Base-by-base conservation (phyloP, 2,329 filamentous ascomycete genomes). In the Xylariaceae sp. region DNA sequence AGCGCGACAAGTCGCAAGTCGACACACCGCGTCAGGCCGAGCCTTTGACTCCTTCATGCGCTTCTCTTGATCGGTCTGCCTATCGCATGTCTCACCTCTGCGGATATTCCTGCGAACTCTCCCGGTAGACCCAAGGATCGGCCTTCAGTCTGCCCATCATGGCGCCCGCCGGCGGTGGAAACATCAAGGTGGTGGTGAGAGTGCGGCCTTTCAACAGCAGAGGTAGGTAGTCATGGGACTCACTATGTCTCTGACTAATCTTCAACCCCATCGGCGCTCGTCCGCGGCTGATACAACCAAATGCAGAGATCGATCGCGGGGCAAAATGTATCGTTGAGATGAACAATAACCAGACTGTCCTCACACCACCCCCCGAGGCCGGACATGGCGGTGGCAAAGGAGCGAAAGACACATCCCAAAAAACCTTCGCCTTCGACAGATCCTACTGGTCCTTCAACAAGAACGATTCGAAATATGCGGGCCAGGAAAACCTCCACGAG, bases 161-260 rank as follows among this genome's bases (percentile, higher is more conserved):
- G 80, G 72, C 76, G 44, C 45, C 68, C 41, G 67, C 75, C 50
- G 85, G 85, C 55, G 88, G 84, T 65, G 89, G 92, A 58, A 98
- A 98, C 59, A 98, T 98, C 63, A 98, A 98, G 80, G 92, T 98
- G 68, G 92, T 98, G 71, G 92, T 98, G 70, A 80, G 92, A 67
- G 81, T 84, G 52, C 79, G 92, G 58, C 92, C 92, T 32, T 98
- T 98, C 68, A 98, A 98, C 63, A 80, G 78, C 55, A 80, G 89
- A 90, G 87, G 88, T 90, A 70, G 39, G 69, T 43, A 17, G 12
- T 5, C 10, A 18, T 23, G 21, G 8, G 8, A 8, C 21, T 23
- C 12, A 8, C 12, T 23, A 12, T 23, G n/a, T n/a, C 24, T 14
- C n/a, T 26, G 5, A 13, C 5, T 6, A 11, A 5, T 26, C 24